Evolutionary conservation across 495 filamentous ascomycete genomes (phyloP).

Genomic region (Amniculicola lignicola): DNA sequence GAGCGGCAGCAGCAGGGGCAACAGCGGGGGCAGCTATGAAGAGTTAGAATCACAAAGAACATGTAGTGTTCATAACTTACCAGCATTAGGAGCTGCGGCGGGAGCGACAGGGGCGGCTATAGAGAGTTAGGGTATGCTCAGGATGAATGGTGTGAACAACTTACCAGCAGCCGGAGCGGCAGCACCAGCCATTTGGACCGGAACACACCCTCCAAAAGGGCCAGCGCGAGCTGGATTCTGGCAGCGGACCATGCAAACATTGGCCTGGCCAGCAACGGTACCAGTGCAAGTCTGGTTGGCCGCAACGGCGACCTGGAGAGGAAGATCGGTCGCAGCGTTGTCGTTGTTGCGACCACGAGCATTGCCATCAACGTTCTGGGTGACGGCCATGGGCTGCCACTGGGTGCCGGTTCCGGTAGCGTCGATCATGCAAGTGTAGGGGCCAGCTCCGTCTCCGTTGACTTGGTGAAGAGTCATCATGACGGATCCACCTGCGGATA

Average conservation of each 20-base stretch:
- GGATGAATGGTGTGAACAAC: not conserved
- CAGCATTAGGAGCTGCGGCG: not conserved
- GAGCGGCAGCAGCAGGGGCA: conserved; percentile 8
- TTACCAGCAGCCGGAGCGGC: conserved; percentile 12
- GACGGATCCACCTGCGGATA: conserved; percentile 48
- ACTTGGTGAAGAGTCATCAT: conserved; percentile 56
- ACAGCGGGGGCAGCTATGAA: conserved; percentile 9
- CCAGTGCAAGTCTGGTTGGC: conserved; percentile 51
- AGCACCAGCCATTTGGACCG: conserved; percentile 48
- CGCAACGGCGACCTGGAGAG: conserved; percentile 47
- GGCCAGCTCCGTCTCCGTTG: conserved; percentile 56
- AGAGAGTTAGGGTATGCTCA: not conserved
- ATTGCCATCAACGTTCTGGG: conserved; percentile 33
- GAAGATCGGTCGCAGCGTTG: conserved; percentile 23
- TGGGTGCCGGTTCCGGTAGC: conserved; percentile 43
- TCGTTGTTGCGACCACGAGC: conserved; percentile 26
- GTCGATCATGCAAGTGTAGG: conserved; percentile 54
- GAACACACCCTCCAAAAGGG: conserved; percentile 54
- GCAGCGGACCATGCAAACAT: conserved; percentile 54
- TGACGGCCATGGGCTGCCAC: conserved; percentile 36
- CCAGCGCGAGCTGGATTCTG: conserved; percentile 51
- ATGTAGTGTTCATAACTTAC: not conserved
- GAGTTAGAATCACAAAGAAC: not conserved
- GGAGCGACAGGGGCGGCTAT: no score
- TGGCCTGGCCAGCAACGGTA: conserved; percentile 51